Base-by-base conservation (phyloP, 306 rosid genomes). In the Prunus padus region DNA sequence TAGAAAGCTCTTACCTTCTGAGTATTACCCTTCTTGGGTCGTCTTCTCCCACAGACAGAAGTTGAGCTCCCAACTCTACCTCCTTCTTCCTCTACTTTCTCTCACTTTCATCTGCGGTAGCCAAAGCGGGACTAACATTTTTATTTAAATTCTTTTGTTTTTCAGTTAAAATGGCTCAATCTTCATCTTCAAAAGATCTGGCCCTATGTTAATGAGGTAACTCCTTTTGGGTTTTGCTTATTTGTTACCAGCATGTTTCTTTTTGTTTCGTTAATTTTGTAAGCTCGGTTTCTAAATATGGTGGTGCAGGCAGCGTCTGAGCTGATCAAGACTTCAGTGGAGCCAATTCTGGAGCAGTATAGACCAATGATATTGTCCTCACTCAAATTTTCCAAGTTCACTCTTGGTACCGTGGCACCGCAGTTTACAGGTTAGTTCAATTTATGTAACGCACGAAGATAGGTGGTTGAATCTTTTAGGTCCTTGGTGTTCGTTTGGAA, bases 331-430 rank as follows among this genome's bases (percentile, higher is more conserved):
- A 22, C 91, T 26, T 87, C 96, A 23, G 88, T 77, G 79, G 99
- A 90, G 81, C 99, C 98, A 3, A 68, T 92, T 78, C 87, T 96
- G 37, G 99, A 96, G 73, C 88, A 89, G 74, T 96, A 96, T 50
- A 86, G 88, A 72, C 98, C 99, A 1, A 12, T 83, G 1, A 65
- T 92, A 65, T 79, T 92, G 82, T 77, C 93, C 64, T 81, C 99
- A 12, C 89, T 96, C 11, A 90, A 88, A 73, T 96, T 96, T 81
- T 96, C 99, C 0, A 96, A 91, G 90, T 83, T 96, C 40, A 90
- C 99, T 67, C 98, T 96, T 75, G 98, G 99, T 3, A 89, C 98
- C 60, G 99, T 96, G 45, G 92, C 99, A 8, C 99, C 99, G 0
- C 97, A 96, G 65, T 96, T 89, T 73, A 90, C 99, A 82, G 99